Base-by-base conservation (phyloP, 2,329 filamentous ascomycete genomes). In the Coniochaeta sp. region DNA sequence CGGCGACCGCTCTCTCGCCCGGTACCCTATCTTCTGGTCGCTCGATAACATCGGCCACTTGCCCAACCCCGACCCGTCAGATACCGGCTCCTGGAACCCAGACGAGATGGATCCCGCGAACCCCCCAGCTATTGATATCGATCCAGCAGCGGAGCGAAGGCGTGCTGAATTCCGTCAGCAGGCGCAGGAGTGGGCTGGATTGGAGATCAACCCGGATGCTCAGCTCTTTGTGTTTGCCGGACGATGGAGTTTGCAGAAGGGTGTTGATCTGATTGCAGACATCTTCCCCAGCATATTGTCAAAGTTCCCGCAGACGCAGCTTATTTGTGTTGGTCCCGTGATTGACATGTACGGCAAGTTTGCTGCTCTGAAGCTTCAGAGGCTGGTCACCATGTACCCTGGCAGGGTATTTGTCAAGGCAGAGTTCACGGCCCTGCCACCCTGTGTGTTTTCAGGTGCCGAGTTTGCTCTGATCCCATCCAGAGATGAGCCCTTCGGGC, bases 11-110 rank as follows among this genome's bases (percentile, higher is more conserved):
- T 84, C 83, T 5, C 86, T 83, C 68, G 84, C 85, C 57, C 78
- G 86, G 52, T 89, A 88, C 68, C 86, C 86, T 1, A 88, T 89
- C 62, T 88, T 89, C 73, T 89, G 86, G 86, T 83, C 84, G 60
- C 71, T 88, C 59, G 81, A 82, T 65, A 82, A 81, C 68, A 82
- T 88, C 59, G 85, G 85, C 22, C 80, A 83, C 58, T 73, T 88
- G 34, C 86, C 85, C 1, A 88, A 88, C 66, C 85, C 86, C 0
- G 85, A 88, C 69, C 85, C 85, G 4, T 83, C 82, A 1, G 85
- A 88, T 69, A 84, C 83, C n/a, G 84, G 79, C 6, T 81, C 81
- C 61, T 87, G 83, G 83, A 78, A 81, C 65, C 67, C 65, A 38
- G 80, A 79, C 66, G 76, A 81, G 62, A 70, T 81, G 33, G 76